phyloP scores from a whole-genome alignment of 768 basidiomycete genomes.

The Rhizopogon vesiculosus region DNA sequence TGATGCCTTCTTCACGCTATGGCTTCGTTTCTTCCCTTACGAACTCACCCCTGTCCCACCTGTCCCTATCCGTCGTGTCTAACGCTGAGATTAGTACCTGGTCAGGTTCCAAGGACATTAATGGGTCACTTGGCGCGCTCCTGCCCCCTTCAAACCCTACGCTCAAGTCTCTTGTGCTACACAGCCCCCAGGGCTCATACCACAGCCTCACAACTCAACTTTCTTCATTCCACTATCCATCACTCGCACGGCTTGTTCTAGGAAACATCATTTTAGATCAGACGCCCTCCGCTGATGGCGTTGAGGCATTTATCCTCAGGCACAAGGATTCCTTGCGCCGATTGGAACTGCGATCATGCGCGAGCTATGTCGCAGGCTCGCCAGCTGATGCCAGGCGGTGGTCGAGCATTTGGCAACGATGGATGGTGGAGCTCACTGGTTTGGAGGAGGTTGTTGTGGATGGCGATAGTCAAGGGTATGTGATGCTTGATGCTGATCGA shows the following conservation, averaged over 20 bases:
- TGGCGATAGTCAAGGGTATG: constrained; percentile 15
- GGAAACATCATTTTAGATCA: constrained; percentile 27
- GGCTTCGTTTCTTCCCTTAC: constrained; percentile 22
- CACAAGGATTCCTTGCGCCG: constrained; percentile 21
- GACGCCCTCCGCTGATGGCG: constrained; percentile 12
- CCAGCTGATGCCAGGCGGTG: constrained; percentile 17
- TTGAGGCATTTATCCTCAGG: constrained; percentile 27
- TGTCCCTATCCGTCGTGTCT: constrained; percentile 26
- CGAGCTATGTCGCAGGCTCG: constrained; percentile 18
- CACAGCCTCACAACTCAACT: constrained; percentile 22
- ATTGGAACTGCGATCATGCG: constrained; percentile 20
- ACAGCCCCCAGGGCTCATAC: constrained; percentile 24
- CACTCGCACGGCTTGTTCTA: constrained; percentile 21
- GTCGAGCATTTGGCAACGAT: constrained; percentile 22
- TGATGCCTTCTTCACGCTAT: constrained; percentile 20
- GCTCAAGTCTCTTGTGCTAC: constrained; percentile 18
- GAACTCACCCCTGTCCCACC: constrained; percentile 23
- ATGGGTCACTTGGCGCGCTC: constrained; percentile 20
- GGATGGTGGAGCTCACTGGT: constrained; percentile 16
- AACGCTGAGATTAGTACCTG: constrained; percentile 24
- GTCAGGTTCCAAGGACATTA: constrained; percentile 27
- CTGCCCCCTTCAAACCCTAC: constrained; percentile 16
- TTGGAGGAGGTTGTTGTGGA: constrained; percentile 20
- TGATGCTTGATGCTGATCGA: constrained; percentile 14
- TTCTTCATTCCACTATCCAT: constrained; percentile 15